Base-by-base conservation (phyloP, 1,284 basidiomycete genomes). In the Papiliotrema laurentii region DNA sequence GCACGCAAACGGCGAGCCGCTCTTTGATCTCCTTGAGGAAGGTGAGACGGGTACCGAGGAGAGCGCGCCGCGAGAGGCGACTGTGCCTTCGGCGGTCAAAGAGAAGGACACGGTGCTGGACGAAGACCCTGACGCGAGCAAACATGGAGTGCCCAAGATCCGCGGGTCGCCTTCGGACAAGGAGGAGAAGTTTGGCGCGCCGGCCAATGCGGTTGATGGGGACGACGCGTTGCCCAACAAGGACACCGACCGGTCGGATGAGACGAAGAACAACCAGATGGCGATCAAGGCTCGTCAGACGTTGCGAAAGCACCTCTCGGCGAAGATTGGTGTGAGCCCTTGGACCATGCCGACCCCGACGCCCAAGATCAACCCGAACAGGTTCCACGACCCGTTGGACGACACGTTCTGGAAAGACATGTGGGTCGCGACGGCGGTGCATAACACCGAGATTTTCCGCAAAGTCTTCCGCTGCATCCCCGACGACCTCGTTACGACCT, bases 391-490 rank as follows among this genome's bases (percentile, higher is more conserved):
- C 70, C 92, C 92, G 13, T 78, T 96, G 25, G 81, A 79, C 58
- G 87, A 91, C 53, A 75, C 71, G 40, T 96, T 96, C 69, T 96
- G 88, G 87, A 86, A 86, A 64, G 79, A 87, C 54, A 80, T 88
- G 38, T 97, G 93, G 92, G 78, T 88, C 5, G 83, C 88, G 4
- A 82, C 81, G 45, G 89, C 89, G 2, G 81, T 83, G 39, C 84
- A 89, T 63, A 94, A 93, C 66, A 97, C 92, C 52, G 88, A 93
- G 69, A 89, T 94, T 55, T 94, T 83, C 75, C 84, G 90, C 49
- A 92, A 88, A 69, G 90, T 96, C 1, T 97, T 97, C 76, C 85
- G 90, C 63, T 85, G 87, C 42, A 78, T 91, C 38, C 92, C 92
- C 4, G 92, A 96, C 68, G 91, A 97, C 68, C 76, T 85, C 14